phyloP scores from a whole-genome alignment of 208 protist species.

The Trypanosomatidae sp. region DNA sequence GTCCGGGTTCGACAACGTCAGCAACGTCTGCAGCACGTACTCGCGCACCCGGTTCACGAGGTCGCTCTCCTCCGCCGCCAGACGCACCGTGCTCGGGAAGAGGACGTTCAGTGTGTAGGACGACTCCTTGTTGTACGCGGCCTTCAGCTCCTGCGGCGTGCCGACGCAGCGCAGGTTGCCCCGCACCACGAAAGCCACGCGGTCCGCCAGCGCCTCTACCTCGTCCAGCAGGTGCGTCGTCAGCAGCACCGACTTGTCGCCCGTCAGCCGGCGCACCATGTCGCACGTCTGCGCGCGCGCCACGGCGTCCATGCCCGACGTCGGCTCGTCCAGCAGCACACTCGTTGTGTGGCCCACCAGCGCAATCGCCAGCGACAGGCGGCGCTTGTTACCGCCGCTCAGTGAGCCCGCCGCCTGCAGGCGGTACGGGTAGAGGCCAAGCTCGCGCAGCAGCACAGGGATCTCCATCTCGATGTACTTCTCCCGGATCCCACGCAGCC shows the following conservation, averaged over 20 bases:
- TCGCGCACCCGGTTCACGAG: constrained; percentile 22
- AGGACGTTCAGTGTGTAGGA: constrained; percentile 56
- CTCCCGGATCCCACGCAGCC: constrained; percentile 61
- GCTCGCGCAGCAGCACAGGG: constrained; percentile 40
- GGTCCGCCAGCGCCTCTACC: constrained; percentile 76
- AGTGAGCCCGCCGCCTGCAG: constrained; percentile 46
- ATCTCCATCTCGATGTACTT: constrained; percentile 46
- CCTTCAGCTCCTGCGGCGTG: constrained; percentile 63
- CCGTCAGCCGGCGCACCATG: constrained; percentile 65
- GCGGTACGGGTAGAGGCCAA: constrained; percentile 51
- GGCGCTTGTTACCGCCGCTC: constrained; percentile 90
- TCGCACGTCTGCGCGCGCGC: constrained; percentile 77
- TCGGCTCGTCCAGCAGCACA: constrained; percentile 91
- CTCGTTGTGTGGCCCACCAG: constrained; percentile 84
- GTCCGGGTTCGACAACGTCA: neutral
- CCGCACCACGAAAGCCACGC: constrained; percentile 87
- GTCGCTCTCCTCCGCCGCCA: constrained; percentile 18
- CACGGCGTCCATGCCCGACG: constrained; percentile 85
- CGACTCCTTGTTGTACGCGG: constrained; percentile 37
- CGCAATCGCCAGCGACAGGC: constrained; percentile 84
- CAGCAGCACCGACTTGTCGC: constrained; percentile 63
- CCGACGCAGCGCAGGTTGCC: constrained; percentile 91
- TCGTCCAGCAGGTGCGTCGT: constrained; percentile 93
- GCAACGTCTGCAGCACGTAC: constrained; percentile 29
- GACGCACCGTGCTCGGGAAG: constrained; percentile 37